Evolutionary conservation across 2,329 filamentous ascomycete genomes (phyloP), one percentile per base, ranked within the genome.

Genomic region (Sporothrix luriei): DNA sequence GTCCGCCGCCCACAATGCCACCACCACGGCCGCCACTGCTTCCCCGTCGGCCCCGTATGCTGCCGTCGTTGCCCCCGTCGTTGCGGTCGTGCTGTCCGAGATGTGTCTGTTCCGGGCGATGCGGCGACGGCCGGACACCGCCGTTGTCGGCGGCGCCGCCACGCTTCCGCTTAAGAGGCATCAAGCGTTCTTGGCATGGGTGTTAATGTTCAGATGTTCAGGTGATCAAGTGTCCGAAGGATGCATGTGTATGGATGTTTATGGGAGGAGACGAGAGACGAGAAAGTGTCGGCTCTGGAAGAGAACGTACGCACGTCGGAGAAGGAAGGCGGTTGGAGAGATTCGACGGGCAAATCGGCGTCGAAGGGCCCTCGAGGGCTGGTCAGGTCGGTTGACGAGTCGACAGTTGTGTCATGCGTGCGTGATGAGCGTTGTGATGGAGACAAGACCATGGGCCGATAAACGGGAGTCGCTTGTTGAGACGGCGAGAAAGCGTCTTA

Each of bases 141-240:
- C 81, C 81, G 66, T 75, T 72, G 70, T 88, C 85, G 72, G 79
- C 84, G n/a, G 66, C 68, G 76, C 81, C 71, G 76, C 81, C 80
- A 77, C 85, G 84, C 83, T 88, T 88, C 75, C 86, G 83, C 79
- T 88, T 88, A 38, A 84, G 82, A 80, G 84, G 82, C 86, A 88
- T 88, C 70, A 73, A 80, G 71, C 69, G 70, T 66, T 69, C 62
- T 69, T 48, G 29, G 38, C 33, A 46, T 24, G 68, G 26, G 68
- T 68, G 70, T 71, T 69, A 69, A 71, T 68, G 21, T 68, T 68
- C 54, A 55, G 19, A 21, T 29, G 38, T 26, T 29, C 68, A 49
- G 54, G 33, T 21, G 46, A 69, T 48, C 11, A 13, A 43, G 40
- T 33, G 33, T 33, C 33, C 33, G 33, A 33, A 33, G 5, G 33